phyloP scores from a whole-genome alignment of 2,329 filamentous ascomycete species.

The Calonectria hawksworthii region DNA sequence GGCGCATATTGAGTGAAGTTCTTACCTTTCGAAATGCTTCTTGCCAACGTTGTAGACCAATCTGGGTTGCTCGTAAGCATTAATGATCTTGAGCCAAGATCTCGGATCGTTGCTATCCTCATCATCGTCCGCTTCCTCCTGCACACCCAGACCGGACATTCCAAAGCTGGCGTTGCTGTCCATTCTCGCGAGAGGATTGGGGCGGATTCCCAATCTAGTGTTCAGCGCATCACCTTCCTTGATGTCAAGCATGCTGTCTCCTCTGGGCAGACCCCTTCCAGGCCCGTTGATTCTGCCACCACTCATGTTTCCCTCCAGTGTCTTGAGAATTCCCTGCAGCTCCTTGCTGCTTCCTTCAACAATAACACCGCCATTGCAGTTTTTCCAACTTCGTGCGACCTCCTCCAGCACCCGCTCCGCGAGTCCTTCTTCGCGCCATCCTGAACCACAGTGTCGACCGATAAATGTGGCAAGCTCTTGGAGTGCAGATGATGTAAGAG shows the following conservation, averaged over 20 bases:
- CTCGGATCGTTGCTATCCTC: slow-evolving; percentile 77
- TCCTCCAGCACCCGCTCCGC: slow-evolving; percentile 95
- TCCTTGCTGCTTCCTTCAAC: slow-evolving; percentile 85
- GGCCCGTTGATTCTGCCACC: slow-evolving; percentile 78
- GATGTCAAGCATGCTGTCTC: slow-evolving; percentile 74
- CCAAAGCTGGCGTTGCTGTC: slow-evolving; percentile 78
- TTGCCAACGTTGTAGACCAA: slow-evolving; percentile 82
- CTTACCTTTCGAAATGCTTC: slow-evolving; percentile 89
- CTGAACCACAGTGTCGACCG: slow-evolving; percentile 92
- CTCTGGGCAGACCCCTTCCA: slow-evolving; percentile 64
- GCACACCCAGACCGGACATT: slow-evolving; percentile 65
- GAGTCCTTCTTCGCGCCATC: slow-evolving; percentile 95
- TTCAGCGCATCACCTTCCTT: slow-evolving; percentile 66
- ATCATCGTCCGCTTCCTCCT: slow-evolving; percentile 70
- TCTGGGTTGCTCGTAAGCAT: slow-evolving; percentile 88
- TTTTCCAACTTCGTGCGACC: slow-evolving; percentile 92
- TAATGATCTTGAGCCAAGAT: slow-evolving; percentile 86
- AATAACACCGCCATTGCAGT: slow-evolving; percentile 87
- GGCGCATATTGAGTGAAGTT: not conserved
- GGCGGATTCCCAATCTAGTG: slow-evolving; percentile 68
- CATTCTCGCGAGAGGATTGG: slow-evolving; percentile 63
- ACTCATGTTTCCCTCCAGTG: slow-evolving; percentile 88
- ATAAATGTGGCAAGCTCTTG: slow-evolving; percentile 90
- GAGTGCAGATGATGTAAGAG: slow-evolving; percentile 88
- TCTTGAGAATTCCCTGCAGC: slow-evolving; percentile 86